Evolutionary conservation across 495 filamentous ascomycete genomes (phyloP).

Genomic region (Aspergillus kassunensis): DNA sequence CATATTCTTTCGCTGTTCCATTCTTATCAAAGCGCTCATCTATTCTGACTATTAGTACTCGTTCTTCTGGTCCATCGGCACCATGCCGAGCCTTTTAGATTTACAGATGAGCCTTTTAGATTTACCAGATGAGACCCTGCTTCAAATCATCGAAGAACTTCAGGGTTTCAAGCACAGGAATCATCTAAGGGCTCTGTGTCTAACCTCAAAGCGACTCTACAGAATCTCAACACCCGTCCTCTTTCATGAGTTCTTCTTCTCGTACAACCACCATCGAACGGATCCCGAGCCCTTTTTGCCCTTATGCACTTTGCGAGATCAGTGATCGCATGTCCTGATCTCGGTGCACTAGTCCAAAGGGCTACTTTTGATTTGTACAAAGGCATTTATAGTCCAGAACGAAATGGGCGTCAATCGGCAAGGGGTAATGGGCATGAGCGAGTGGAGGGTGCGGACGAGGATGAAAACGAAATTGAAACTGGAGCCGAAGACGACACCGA

Average conservation of each 20-base stretch:
- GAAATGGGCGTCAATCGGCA: no score
- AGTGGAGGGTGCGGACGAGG: no score
- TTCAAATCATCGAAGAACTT: not conserved
- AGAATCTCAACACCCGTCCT: not conserved
- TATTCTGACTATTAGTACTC: no score
- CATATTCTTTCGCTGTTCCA: no score
- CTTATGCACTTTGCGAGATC: not conserved
- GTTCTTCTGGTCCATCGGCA: no score
- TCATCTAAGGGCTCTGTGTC: not conserved
- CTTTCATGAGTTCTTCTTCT: not conserved
- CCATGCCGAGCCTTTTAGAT: no score
- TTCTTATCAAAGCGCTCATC: no score
- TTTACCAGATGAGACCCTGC: not conserved
- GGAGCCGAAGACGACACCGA: no score
- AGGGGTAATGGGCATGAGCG: no score
- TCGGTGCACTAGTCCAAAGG: not conserved
- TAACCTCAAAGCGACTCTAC: conserved; percentile 1
- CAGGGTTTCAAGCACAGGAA: no score
- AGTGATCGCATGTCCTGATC: not conserved
- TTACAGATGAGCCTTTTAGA: not conserved
- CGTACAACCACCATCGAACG: not conserved
- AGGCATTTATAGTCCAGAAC: no score
- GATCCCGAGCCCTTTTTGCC: not conserved
- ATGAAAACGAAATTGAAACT: no score
- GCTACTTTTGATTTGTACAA: not conserved